Conservation (phyloP, 2,329 filamentous ascomycete species). For the Venturiaceae sp. region DNA sequence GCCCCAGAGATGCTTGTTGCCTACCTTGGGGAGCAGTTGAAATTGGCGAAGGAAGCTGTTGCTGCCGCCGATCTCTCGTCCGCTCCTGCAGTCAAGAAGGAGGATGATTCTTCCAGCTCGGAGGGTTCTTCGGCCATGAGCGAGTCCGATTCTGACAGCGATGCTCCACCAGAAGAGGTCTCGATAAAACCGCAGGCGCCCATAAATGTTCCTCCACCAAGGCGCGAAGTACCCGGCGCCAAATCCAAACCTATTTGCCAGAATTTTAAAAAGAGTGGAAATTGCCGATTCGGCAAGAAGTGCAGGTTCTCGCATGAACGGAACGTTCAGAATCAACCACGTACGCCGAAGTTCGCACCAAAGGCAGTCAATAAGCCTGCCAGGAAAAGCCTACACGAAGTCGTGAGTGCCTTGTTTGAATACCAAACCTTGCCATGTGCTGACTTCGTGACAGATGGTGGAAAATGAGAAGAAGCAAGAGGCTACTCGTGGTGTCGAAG, state of each 20-base stretch:
- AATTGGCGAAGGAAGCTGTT: background rate
- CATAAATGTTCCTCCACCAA: background rate
- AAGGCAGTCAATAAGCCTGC: background rate
- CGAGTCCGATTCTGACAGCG: constrained; percentile 4
- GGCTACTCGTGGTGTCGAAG: background rate
- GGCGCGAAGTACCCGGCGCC: background rate
- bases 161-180: constrained; percentile 4
- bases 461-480: constrained; percentile 1
- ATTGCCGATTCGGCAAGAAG: background rate
- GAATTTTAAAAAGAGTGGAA: background rate
- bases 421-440: background rate
- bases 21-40: constrained; percentile 3
- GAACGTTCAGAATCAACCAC: background rate
- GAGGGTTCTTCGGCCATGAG: constrained; percentile 1
- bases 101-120: background rate
- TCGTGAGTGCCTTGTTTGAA: background rate
- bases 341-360: background rate
- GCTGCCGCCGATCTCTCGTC: background rate
- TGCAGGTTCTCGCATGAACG: background rate
- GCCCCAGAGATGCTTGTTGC: background rate
- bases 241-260: background rate
- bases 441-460: background rate
- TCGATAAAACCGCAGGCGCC: background rate
- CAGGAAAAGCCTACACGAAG: background rate
- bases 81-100: background rate